Evolutionary conservation across 2,329 filamentous ascomycete genomes (phyloP), one percentile per base, ranked within the genome.

Genomic region (Cladorrhinum sp.): DNA sequence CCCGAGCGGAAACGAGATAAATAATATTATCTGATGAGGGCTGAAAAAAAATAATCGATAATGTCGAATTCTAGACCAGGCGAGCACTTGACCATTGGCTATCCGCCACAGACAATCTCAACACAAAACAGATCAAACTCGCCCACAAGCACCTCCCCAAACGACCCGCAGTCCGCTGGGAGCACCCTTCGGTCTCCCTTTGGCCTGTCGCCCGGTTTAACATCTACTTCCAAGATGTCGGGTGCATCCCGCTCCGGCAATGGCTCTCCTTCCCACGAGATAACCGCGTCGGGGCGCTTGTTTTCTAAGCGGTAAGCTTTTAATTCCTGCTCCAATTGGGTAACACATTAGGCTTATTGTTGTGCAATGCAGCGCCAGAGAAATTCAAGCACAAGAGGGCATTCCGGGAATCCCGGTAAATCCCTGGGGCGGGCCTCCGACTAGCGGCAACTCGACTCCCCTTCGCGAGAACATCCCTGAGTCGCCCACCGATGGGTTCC

Each of bases 401-500:
- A 82, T 96, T 54, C 79, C 80, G 73, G 88, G 81, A 71, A 82
- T 85, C 70, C 82, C 81, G 75, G 76, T 88, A 56, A 86, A 88
- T 71, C 88, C 89, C 49, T 98, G 95, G 95, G 92, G 92, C 81
- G 93, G 95, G 10, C 93, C 95, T 66, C 93, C 95, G 53, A 96
- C 93, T 59, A 97, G 93, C 74, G 95, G 93, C 66, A 93, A 96
- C 75, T 97, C 93, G 20, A 97, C 93, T 48, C 95, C 95, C 68
- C 84, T 99, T 55, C 91, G 95, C 71, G 95, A 98, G 79, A 97
- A 93, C 66, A 98, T 99, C 63, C 93, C 93, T 65, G 95, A 99
- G 77, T 97, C 93, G 36, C 95, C 95, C 29, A 95, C 90, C 66
- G 93, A 97, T 78, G 93, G 91, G 67, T 98, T 98, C 69, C 93